Evolutionary conservation across 2,329 filamentous ascomycete genomes (phyloP).

Genomic region (Talaromyces albobiverticillius): DNA sequence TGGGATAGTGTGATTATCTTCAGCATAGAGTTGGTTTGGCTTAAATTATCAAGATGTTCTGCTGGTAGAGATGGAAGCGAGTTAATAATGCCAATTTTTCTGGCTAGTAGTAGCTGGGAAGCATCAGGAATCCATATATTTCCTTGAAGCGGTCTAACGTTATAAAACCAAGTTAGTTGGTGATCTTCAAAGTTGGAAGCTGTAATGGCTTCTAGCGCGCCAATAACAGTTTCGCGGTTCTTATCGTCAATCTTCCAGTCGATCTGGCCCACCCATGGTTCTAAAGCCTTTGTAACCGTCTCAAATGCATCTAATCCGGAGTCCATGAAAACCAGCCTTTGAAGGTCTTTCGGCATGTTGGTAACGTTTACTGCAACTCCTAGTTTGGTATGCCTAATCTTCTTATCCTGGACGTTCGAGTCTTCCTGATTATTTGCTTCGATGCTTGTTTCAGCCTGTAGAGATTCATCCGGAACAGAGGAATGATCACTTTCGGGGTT

Average conservation of each 20-base stretch:
- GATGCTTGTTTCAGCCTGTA: no score
- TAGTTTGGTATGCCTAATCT: background rate
- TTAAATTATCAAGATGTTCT: slow-evolving; percentile 20
- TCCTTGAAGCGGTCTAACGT: background rate
- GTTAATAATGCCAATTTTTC: slow-evolving; percentile 18
- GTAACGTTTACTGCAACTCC: background rate
- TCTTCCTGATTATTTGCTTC: no score
- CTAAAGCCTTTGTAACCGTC: background rate
- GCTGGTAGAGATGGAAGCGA: slow-evolving; percentile 19
- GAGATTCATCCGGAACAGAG: no score
- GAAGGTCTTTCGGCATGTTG: background rate
- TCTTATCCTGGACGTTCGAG: background rate
- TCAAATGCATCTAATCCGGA: background rate
- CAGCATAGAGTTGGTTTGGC: slow-evolving; percentile 24
- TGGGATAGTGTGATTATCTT: slow-evolving; percentile 25
- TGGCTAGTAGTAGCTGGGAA: slow-evolving; percentile 20
- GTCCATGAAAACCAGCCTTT: background rate
- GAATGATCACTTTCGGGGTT: no score
- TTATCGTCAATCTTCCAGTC: background rate
- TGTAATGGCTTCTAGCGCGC: background rate
- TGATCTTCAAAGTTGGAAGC: background rate
- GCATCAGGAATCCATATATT: slow-evolving; percentile 2
- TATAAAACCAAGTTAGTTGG: background rate
- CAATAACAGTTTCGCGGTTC: background rate
- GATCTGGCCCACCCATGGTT: background rate